Percentiles rank a stretch among this genome's conserved stretches.
Conservation (phyloP, 164 flowering plant genomes). For the Magnolia officinalis region DNA sequence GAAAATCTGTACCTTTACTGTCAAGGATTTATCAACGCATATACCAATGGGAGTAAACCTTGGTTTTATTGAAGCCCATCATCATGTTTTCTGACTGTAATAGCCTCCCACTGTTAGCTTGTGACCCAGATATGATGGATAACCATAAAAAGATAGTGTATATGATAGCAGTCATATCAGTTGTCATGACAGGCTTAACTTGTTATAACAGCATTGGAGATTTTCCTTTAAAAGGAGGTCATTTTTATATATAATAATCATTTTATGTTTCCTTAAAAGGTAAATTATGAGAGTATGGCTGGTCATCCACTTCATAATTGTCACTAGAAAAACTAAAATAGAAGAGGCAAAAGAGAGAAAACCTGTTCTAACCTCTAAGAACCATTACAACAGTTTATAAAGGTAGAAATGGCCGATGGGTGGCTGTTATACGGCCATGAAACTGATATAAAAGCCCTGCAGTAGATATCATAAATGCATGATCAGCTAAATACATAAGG, state of each 20-base stretch:
- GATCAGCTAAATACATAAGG: conserved; percentile 26
- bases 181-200: background rate
- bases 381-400: no score
- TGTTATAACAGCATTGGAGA: background rate
- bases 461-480: background rate
- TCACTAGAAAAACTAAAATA: no score
- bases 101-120: no score
- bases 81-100: background rate
- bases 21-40: conserved; percentile 36
- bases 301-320: no score
- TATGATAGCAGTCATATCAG: no score
- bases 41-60: background rate
- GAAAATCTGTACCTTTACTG: conserved; percentile 8
- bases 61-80: background rate
- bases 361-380: no score
- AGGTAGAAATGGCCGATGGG: no score
- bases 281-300: no score
- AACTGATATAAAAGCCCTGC: background rate
- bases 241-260: no score
- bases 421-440: background rate
- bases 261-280: no score
- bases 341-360: no score
- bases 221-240: background rate
- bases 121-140: background rate
- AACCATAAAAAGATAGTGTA: background rate